These are phyloP conservation scores for Penicillium cosmopolitanum DNA, from an alignment of 495 filamentous ascomycete genomes.

Conservation along the genomic window DNA sequence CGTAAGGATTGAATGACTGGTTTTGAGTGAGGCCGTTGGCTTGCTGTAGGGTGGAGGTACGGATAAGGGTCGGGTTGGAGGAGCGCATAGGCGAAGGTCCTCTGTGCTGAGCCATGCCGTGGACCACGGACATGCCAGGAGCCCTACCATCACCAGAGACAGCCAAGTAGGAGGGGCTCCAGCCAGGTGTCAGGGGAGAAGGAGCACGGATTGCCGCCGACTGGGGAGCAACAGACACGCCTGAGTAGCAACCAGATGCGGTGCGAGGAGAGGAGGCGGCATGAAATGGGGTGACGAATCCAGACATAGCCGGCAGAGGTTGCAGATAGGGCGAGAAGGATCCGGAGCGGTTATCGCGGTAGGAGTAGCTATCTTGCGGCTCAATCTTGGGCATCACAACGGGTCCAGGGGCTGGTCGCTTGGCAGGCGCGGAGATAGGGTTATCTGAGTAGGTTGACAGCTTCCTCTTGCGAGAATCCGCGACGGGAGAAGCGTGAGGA, in stretches of 20 bases:
- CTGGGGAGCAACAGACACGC: slow-evolving; percentile 38
- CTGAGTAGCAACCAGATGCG: slow-evolving; percentile 33
- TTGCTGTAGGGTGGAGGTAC: slow-evolving; percentile 80
- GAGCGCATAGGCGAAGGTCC: slow-evolving; percentile 47
- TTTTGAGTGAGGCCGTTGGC: slow-evolving; percentile 47
- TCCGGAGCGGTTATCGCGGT: slow-evolving; percentile 31
- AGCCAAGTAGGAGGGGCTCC: slow-evolving; percentile 47
- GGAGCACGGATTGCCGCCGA: slow-evolving; percentile 39
- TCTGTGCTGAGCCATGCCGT: slow-evolving; percentile 40
- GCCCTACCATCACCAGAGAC: slow-evolving; percentile 32
- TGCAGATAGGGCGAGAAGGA: slow-evolving; percentile 53
- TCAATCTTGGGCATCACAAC: slow-evolving; percentile 45
- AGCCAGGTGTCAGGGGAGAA: slow-evolving; percentile 48
- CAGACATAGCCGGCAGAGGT: slow-evolving; percentile 39
- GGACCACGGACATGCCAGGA: slow-evolving; percentile 34
- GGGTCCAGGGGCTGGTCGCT: slow-evolving; percentile 45
- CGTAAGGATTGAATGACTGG: slow-evolving; percentile 75
- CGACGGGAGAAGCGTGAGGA: slow-evolving; percentile 35
- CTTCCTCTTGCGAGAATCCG: slow-evolving; percentile 56
- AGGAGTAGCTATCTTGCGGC: slow-evolving; percentile 41
- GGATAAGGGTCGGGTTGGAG: slow-evolving; percentile 70
- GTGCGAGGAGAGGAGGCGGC: slow-evolving; percentile 36
- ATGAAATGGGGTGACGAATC: slow-evolving; percentile 35
- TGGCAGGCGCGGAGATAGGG: slow-evolving; percentile 39
- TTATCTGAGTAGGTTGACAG: slow-evolving; percentile 52